phyloP scores from a whole-genome alignment of 805 yeast genomes.

The Wickerhamia fluorescens region DNA sequence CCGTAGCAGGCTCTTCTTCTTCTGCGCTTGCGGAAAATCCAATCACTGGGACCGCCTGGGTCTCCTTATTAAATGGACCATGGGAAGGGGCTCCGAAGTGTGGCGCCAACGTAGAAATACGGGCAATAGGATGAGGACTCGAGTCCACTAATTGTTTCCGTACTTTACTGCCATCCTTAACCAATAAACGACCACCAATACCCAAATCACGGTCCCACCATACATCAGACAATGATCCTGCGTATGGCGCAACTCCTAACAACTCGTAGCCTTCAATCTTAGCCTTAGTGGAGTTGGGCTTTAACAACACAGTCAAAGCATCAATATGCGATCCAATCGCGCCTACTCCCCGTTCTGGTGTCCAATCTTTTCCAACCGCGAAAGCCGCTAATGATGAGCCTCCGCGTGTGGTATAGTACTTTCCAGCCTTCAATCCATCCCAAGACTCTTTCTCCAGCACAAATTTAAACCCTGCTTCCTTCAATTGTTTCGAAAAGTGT shows the following conservation, averaged over 20 bases:
- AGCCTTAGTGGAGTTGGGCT: constrained; percentile 60
- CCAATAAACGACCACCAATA: constrained; percentile 69
- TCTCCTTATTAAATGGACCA: constrained; percentile 62
- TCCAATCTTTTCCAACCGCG: constrained; percentile 60
- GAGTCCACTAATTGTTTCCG: constrained; percentile 45
- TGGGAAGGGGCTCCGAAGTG: constrained; percentile 69
- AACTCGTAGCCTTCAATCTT: constrained; percentile 68
- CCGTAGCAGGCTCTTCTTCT: constrained; percentile 43
- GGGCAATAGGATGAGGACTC: constrained; percentile 65
- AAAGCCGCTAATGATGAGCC: constrained; percentile 67
- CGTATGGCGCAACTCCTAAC: constrained; percentile 79
- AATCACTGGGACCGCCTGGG: constrained; percentile 70
- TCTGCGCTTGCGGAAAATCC: constrained; percentile 41
- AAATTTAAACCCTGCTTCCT: constrained; percentile 55
- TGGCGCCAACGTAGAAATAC: constrained; percentile 79
- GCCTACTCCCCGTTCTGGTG: constrained; percentile 59
- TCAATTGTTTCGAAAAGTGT: constrained; percentile 41
- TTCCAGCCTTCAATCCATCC: constrained; percentile 42
- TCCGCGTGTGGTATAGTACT: constrained; percentile 61
- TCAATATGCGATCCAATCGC: constrained; percentile 73
- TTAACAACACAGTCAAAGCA: constrained; percentile 58
- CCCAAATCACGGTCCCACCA: constrained; percentile 90
- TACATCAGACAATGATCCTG: constrained; percentile 55
- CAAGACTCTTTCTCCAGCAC: constrained; percentile 58
- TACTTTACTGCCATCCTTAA: constrained; percentile 33